Conservation (phyloP, 768 basidiomycete species). For the Sarcodon sp. region DNA sequence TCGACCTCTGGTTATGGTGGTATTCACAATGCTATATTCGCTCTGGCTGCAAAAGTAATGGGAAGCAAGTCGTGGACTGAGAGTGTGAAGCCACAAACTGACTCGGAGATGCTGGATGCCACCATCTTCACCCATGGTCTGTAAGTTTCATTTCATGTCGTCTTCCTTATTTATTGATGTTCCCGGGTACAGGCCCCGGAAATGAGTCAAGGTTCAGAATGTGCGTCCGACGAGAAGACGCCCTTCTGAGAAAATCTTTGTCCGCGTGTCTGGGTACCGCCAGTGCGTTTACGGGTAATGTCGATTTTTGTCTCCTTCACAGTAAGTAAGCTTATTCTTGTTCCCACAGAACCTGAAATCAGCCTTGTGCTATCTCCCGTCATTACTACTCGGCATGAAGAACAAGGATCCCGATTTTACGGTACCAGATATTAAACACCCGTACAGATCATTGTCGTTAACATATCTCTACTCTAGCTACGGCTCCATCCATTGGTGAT, state of each 20-base stretch:
- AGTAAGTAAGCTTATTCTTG: neutral
- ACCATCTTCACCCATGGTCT: conserved; percentile 42
- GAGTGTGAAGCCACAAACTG: conserved; percentile 47
- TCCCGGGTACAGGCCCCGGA: conserved; percentile 28
- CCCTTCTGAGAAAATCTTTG: conserved; percentile 45
- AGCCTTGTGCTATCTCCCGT: conserved; percentile 60
- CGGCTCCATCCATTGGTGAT: conserved; percentile 67
- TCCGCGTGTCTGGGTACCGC: conserved; percentile 58
- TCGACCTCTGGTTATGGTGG: conserved; percentile 73
- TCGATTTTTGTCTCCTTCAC: neutral
- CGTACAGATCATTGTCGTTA: neutral
- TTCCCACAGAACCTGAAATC: conserved; percentile 51
- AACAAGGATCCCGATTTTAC: conserved; percentile 42
- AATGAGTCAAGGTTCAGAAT: conserved; percentile 47
- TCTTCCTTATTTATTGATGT: conserved; percentile 1
- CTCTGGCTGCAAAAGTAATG: conserved; percentile 61
- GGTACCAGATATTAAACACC: conserved; percentile 23
- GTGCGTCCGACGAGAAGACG: conserved; percentile 39
- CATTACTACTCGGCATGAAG: conserved; percentile 41
- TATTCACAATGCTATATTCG: conserved; percentile 68
- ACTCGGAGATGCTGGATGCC: conserved; percentile 47
- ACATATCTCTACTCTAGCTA: conserved; percentile 27
- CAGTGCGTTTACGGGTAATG: conserved; percentile 56
- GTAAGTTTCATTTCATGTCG: conserved; percentile 5
- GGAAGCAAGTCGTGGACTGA: conserved; percentile 45